Evolutionary conservation across 2,329 filamentous ascomycete species (phyloP).

Genomic region (Aschersonia sp.): DNA sequence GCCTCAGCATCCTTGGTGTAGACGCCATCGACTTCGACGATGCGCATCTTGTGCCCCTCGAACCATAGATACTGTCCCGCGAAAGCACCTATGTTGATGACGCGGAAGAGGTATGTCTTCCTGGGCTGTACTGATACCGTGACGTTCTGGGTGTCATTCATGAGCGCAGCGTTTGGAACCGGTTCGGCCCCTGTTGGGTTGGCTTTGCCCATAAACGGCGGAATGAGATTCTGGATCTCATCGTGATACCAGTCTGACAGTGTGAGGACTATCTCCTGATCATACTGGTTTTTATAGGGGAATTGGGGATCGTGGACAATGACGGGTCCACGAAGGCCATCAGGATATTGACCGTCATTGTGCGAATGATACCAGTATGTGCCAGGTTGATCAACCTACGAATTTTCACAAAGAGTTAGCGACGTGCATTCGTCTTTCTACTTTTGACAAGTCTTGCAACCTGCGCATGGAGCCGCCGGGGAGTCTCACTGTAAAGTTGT

Average conservation of each 20-base stretch:
- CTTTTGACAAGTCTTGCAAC: background rate
- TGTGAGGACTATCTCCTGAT: constrained; percentile 49
- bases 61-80: constrained; percentile 52
- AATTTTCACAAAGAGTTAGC: background rate
- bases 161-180: constrained; percentile 50
- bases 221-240: constrained; percentile 31
- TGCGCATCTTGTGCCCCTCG: constrained; percentile 50
- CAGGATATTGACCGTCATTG: constrained; percentile 51
- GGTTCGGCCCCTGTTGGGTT: constrained; percentile 48
- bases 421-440: background rate
- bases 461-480: background rate
- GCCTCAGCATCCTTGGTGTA: constrained; percentile 47
- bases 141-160: constrained; percentile 55
- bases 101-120: constrained; percentile 58
- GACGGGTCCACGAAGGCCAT: constrained; percentile 50
- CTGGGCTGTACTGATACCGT: constrained; percentile 45
- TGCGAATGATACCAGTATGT: constrained; percentile 75
- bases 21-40: constrained; percentile 61
- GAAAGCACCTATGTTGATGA: constrained; percentile 63
- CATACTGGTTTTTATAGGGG: constrained; percentile 42
- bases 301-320: constrained; percentile 47
- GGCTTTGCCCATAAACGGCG: constrained; percentile 33
- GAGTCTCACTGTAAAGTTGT: constrained; percentile 46
- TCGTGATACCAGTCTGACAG: constrained; percentile 61
- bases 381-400: constrained; percentile 47